Conservation (phyloP, 179 eudicot species). For the Patellifolia procumbens region DNA sequence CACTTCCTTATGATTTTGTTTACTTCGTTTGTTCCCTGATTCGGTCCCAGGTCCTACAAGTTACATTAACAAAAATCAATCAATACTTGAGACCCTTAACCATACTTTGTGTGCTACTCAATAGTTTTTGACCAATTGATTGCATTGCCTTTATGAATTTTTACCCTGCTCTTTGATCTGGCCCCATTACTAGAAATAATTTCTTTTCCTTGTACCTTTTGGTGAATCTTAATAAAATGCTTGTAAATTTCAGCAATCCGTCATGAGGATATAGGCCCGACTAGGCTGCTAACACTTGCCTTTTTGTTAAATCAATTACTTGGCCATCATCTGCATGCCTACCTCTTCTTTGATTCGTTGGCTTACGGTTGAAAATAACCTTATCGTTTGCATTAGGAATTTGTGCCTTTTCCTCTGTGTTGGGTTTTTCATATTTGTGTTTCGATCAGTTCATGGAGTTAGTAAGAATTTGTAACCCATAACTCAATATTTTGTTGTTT, state of each 20-base stretch:
- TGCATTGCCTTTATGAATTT: constrained; percentile 19
- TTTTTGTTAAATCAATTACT: constrained; percentile 13
- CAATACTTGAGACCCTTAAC: constrained; percentile 12
- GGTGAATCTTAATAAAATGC: neutral
- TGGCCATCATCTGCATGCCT: constrained; percentile 17
- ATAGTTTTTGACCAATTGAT: constrained; percentile 29
- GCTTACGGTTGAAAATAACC: neutral
- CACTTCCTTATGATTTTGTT: constrained; percentile 26
- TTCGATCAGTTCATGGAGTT: neutral
- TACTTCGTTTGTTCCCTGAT: constrained; percentile 27
- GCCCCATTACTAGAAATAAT: constrained; percentile 18
- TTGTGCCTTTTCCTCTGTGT: neutral
- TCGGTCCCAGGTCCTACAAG: constrained; percentile 13
- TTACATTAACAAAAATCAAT: constrained; percentile 17
- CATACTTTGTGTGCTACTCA: constrained; percentile 18
- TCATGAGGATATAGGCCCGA: constrained; percentile 17
- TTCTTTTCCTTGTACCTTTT: constrained; percentile 10
- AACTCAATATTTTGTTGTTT: constrained; percentile 3
- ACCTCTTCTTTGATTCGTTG: neutral
- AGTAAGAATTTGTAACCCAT: neutral
- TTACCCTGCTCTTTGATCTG: constrained; percentile 2
- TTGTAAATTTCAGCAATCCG: constrained; percentile 3
- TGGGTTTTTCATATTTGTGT: neutral
- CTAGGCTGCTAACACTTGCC: constrained; percentile 13
- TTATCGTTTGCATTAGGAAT: neutral